Evolutionary conservation across 164 flowering plant species (phyloP).

Genomic region (Piper betle): DNA sequence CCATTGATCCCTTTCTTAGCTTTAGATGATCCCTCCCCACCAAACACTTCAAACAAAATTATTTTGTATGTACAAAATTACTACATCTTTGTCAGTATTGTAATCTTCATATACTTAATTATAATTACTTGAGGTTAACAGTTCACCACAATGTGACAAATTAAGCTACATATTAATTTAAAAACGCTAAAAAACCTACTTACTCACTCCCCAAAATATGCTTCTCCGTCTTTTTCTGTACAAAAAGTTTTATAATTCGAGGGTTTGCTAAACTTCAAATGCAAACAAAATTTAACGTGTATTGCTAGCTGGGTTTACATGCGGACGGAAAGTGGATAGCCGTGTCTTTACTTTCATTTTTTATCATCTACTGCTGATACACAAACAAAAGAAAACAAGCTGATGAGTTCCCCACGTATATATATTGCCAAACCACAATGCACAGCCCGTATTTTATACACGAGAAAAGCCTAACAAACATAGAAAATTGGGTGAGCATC

Average conservation of each 20-base stretch:
- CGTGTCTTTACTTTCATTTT: neutral
- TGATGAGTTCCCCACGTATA: no score
- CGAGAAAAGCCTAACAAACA: no score
- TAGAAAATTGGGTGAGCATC: no score
- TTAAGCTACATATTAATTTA: neutral
- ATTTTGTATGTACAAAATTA: neutral
- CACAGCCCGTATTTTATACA: no score
- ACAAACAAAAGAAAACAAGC: no score
- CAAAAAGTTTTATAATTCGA: neutral
- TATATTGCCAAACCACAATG: no score
- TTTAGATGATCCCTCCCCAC: constrained; percentile 1
- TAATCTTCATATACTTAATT: neutral
- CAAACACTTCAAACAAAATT: constrained; percentile 4
- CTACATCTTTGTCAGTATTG: neutral
- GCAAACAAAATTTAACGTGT: no score
- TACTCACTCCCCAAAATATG: neutral
- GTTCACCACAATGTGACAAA: neutral
- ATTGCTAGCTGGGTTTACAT: no score
- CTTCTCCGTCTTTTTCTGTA: neutral
- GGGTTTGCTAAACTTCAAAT: neutral
- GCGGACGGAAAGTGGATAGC: no score
- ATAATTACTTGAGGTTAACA: constrained; percentile 4
- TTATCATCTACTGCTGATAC: no score
- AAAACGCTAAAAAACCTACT: constrained; percentile 1
- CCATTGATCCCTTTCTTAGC: neutral